Evolutionary conservation across 1,139 yeast species (phyloP), one percentile per base, ranked within the genome.

Genomic region (Yamadazyma atlantica): DNA sequence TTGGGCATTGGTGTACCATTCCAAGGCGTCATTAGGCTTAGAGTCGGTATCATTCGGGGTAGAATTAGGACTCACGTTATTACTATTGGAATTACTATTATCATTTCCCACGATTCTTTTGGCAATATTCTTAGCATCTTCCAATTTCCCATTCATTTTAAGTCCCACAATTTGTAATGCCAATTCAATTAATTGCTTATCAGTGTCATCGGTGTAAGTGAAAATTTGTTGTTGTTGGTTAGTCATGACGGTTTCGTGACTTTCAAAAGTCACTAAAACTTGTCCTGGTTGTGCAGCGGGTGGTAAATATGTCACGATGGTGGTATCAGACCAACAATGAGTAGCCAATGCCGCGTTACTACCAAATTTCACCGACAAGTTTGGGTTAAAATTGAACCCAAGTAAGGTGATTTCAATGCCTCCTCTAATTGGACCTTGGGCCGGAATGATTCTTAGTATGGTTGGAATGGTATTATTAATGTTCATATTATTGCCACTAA

Each of bases 241-340:
- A 14, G 56, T 58, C 16, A 63, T 58, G 11, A 62, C 39, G 34
- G 47, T 54, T 32, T 68, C 73, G 34, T 61, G 66, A 46, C 80
- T 79, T 34, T 80, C 82, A 54, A 92, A 84, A 19, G 89, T 78
- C 2, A 92, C 97, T 44, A 87, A 72, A 3, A 92, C 98, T 48
- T 92, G 96, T 0, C 97, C 97, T 0, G 97, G 83, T 38, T 74
- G 78, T 4, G 83, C 63, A 0, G 97, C 87, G 2, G 97, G 97
- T 3, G 98, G 98, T 36, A 90, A 67, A 52, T 86, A 90, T 0
- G 97, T 88, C 2, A 92, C 96, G 43, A 92, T 85, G 0, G 98
- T 92, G 3, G 94, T 78, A 32, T 86, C 95, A 34, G 95, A 87
- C 97, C 97, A 92, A 60, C 95, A 89, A 56, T 89, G 96, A 2